Percentiles rank a stretch among this genome's conserved stretches.
Evolutionary conservation across 2,329 filamentous ascomycete species (phyloP).

Genomic region (Aphanoascus verrucosus): DNA sequence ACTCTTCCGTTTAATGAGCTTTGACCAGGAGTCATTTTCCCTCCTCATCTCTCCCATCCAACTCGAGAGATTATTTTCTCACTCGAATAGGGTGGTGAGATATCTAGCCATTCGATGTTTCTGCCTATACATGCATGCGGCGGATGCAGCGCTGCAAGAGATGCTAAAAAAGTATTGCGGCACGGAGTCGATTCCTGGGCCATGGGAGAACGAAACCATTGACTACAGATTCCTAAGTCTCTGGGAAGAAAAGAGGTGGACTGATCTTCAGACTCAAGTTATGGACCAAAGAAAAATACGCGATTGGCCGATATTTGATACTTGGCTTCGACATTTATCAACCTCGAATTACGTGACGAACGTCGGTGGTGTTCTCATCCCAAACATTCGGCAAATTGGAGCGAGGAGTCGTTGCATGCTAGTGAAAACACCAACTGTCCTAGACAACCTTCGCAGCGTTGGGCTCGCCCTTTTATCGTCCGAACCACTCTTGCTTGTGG

Average conservation of each 20-base stretch:
- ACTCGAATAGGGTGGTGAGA: conserved; percentile 50
- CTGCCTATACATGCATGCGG: conserved; percentile 64
- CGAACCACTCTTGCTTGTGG: conserved; percentile 69
- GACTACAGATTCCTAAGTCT: conserved; percentile 66
- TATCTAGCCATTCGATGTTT: conserved; percentile 77
- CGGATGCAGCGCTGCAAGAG: conserved; percentile 65
- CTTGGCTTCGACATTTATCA: conserved; percentile 23
- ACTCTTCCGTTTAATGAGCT: conserved; percentile 67
- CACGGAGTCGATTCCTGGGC: conserved; percentile 51
- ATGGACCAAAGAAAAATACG: conserved; percentile 19
- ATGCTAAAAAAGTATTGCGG: conserved; percentile 59
- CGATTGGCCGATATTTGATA: conserved; percentile 18
- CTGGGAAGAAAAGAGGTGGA: conserved; percentile 52
- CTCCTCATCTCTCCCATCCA: conserved; percentile 53
- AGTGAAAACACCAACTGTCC: conserved; percentile 62
- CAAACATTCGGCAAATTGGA: conserved; percentile 41
- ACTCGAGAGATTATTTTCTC: conserved; percentile 58
- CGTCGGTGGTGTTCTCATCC: conserved; percentile 58
- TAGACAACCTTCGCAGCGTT: conserved; percentile 58
- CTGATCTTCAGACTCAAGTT: conserved; percentile 36
- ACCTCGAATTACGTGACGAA: conserved; percentile 50
- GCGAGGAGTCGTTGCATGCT: conserved; percentile 44
- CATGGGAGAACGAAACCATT: conserved; percentile 63
- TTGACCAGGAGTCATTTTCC: conserved; percentile 59
- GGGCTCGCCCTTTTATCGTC: conserved; percentile 55